These are phyloP conservation scores for Moricandia moricandioides DNA, from an alignment of 345 rosid species.

Conservation along the genomic window DNA sequence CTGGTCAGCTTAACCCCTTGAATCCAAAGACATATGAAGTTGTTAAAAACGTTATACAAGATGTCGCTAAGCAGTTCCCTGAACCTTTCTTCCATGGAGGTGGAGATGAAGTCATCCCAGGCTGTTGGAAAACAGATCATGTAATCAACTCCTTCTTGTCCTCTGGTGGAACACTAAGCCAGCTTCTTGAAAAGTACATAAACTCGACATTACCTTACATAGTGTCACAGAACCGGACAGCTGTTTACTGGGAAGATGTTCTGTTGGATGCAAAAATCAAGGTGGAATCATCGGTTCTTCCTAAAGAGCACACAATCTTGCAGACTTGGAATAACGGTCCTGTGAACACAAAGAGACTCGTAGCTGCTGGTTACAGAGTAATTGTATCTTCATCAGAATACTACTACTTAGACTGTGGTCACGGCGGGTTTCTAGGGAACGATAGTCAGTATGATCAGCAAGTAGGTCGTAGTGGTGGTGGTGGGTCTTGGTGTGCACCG, in stretches of 20 bases:
- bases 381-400: slow-evolving; percentile 83
- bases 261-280: slow-evolving; percentile 51
- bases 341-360: slow-evolving; percentile 62
- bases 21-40: slow-evolving; percentile 69
- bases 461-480: slow-evolving; percentile 25
- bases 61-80: slow-evolving; percentile 52
- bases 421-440: slow-evolving; percentile 68
- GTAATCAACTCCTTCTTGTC: slow-evolving; percentile 55
- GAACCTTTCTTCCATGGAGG: slow-evolving; percentile 76
- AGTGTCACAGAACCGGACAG: slow-evolving; percentile 65
- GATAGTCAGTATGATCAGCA: slow-evolving; percentile 60
- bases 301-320: slow-evolving; percentile 59
- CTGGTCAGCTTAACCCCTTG: slow-evolving; percentile 85
- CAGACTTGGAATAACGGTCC: slow-evolving; percentile 86
- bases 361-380: slow-evolving; percentile 64
- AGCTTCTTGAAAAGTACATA: slow-evolving; percentile 63
- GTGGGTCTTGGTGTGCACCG: slow-evolving; percentile 85
- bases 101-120: slow-evolving; percentile 70
- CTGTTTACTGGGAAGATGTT: slow-evolving; percentile 85
- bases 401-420: slow-evolving; percentile 88
- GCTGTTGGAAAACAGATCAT: slow-evolving; percentile 81
- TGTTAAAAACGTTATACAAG: slow-evolving; percentile 56
- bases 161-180: slow-evolving; percentile 59
- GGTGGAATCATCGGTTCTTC: slow-evolving; percentile 49
- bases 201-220: slow-evolving; percentile 61